These are phyloP conservation scores for Sedum album DNA, from an alignment of 164 flowering plant species.

Conservation along the genomic window DNA sequence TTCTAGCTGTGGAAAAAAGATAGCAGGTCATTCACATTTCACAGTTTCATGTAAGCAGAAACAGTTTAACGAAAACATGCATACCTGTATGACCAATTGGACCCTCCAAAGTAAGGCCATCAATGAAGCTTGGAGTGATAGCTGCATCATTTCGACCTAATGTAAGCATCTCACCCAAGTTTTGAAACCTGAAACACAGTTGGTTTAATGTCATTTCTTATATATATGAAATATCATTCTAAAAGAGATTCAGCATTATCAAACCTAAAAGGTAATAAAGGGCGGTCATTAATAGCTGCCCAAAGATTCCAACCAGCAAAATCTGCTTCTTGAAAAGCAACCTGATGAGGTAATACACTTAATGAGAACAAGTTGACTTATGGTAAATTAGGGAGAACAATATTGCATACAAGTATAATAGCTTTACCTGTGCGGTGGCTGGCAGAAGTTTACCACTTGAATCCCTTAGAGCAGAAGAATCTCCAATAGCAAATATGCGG, in stretches of 20 bases:
- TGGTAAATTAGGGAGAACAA: neutral
- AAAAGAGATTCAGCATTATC: neutral
- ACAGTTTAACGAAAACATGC: neutral
- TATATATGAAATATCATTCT: neutral
- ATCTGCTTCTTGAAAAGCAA: constrained; percentile 98
- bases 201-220: neutral
- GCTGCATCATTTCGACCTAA: constrained; percentile 88
- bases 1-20: constrained; percentile 58
- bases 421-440: constrained; percentile 80
- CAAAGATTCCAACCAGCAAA: constrained; percentile 97
- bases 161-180: constrained; percentile 94
- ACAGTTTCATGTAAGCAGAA: neutral
- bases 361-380: neutral
- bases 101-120: constrained; percentile 87
- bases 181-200: constrained; percentile 52
- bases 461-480: constrained; percentile 84
- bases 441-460: constrained; percentile 74
- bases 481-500: constrained; percentile 89
- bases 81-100: constrained; percentile 82
- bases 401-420: neutral
- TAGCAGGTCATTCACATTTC: neutral
- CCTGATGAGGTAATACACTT: constrained; percentile 33
- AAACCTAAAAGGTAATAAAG: constrained; percentile 86
- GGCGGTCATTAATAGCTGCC: constrained; percentile 95
- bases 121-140: constrained; percentile 76